These are phyloP conservation scores for Fusarium bactridioides DNA, from an alignment of 2,329 filamentous ascomycete species.

Conservation along the genomic window DNA sequence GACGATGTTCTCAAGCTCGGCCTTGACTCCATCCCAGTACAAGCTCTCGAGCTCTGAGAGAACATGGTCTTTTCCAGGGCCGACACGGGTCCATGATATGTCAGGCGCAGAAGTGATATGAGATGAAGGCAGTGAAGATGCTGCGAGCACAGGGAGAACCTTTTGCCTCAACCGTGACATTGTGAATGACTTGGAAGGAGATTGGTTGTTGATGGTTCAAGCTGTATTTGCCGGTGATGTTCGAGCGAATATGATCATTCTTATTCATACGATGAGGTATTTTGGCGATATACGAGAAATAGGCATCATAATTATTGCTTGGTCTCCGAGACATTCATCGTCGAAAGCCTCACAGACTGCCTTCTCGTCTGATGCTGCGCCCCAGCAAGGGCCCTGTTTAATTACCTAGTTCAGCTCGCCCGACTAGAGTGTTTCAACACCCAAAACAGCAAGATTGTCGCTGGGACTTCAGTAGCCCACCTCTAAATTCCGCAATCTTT, in stretches of 20 bases:
- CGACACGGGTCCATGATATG: slow-evolving; percentile 20
- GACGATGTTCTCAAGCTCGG: slow-evolving; percentile 36
- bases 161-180: slow-evolving; percentile 29
- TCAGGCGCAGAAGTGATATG: slow-evolving; percentile 26
- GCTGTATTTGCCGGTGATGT: not conserved
- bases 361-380: slow-evolving; percentile 24
- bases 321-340: not conserved
- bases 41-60: slow-evolving; percentile 25
- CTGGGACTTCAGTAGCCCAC: not conserved
- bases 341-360: slow-evolving; percentile 6
- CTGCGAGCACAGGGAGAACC: slow-evolving; percentile 19
- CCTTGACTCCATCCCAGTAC: slow-evolving; percentile 35
- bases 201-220: not conserved
- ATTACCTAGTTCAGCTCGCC: slow-evolving; percentile 14
- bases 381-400: slow-evolving; percentile 10
- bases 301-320: not conserved
- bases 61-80: slow-evolving; percentile 22
- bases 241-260: not conserved
- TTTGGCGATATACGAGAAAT: not conserved
- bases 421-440: slow-evolving; percentile 2
- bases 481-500: slow-evolving; percentile 17
- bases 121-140: slow-evolving; percentile 1
- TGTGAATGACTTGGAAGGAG: not conserved
- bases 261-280: not conserved
- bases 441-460: slow-evolving; percentile 25